phyloP scores from a whole-genome alignment of 2,329 filamentous ascomycete species.

The Xylaria hypoxylon region DNA sequence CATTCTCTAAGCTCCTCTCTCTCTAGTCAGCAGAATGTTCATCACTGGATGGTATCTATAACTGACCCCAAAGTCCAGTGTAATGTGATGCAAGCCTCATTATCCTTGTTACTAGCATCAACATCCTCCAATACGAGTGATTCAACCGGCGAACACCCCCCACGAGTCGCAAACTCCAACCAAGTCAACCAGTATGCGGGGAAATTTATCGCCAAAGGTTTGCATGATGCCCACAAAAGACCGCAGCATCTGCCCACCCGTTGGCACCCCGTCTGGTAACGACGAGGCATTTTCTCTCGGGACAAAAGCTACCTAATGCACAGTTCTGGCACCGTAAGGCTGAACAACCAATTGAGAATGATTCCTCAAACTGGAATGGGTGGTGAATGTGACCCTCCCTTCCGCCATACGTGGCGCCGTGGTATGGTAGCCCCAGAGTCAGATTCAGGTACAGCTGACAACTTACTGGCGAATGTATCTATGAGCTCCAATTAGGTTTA shows the following conservation, averaged over 20 bases:
- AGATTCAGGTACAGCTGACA: conserved; percentile 35
- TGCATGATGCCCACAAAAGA: conserved; percentile 19
- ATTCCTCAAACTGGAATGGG: conserved; percentile 14
- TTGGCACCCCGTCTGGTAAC: conserved; percentile 13
- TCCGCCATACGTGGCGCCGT: conserved; percentile 35
- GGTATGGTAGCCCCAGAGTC: conserved; percentile 33
- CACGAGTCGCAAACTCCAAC: conserved; percentile 22
- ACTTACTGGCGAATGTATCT: conserved; percentile 18
- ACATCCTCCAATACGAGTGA: conserved; percentile 1
- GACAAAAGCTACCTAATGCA: conserved; percentile 7
- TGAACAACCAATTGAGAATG: conserved; percentile 32
- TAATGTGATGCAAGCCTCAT: neutral
- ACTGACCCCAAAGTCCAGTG: neutral
- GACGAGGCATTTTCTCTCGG: conserved; percentile 6
- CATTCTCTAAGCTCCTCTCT: neutral
- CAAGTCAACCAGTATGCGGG: conserved; percentile 7
- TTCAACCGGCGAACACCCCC: neutral
- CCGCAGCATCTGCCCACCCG: conserved; percentile 18
- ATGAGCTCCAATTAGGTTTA: conserved; percentile 24
- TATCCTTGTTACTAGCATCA: neutral
- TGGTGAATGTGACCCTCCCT: conserved; percentile 34
- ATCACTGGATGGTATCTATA: neutral
- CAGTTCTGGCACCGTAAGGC: conserved; percentile 24
- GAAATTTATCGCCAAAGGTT: conserved; percentile 4
- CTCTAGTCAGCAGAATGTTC: neutral